phyloP scores from a whole-genome alignment of 139 green algal species.

The Monoraphidium neglectum region DNA sequence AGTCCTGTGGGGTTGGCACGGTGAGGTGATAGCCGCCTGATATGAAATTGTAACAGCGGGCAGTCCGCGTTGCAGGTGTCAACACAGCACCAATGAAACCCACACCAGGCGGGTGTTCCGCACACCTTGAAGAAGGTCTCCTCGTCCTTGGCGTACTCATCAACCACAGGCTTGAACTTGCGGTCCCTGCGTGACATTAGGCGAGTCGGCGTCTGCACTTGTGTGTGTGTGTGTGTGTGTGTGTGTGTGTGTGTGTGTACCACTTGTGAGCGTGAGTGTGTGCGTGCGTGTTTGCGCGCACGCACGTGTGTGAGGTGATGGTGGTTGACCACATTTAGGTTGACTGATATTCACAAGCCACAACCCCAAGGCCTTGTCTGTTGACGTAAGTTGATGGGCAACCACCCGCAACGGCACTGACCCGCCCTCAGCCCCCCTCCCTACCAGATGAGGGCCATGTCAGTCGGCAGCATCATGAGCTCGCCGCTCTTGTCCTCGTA shows the following conservation, averaged over 20 bases:
- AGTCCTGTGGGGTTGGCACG: slow-evolving; percentile 61
- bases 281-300: too few species aligned
- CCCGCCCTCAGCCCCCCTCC: not conserved
- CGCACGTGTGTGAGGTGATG: too few species aligned
- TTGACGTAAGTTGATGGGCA: too few species aligned
- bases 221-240: too few species aligned
- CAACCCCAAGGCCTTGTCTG: too few species aligned
- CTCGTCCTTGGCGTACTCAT: slow-evolving; percentile 71
- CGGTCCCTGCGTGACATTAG: too few species aligned
- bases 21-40: slow-evolving; percentile 19
- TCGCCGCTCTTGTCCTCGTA: slow-evolving; percentile 76
- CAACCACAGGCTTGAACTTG: slow-evolving; percentile 77
- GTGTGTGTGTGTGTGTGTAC: too few species aligned
- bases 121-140: slow-evolving; percentile 64
- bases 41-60: not conserved
- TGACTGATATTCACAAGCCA: too few species aligned
- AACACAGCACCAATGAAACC: not conserved
- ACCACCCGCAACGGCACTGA: not conserved
- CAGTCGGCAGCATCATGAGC: slow-evolving; percentile 91
- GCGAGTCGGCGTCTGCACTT: too few species aligned
- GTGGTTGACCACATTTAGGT: too few species aligned
- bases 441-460: slow-evolving; percentile 37
- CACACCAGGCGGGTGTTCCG: not conserved
- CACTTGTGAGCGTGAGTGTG: too few species aligned
- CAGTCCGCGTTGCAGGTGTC: not conserved